Percentiles rank a stretch among this genome's conserved stretches.
phyloP scores from a whole-genome alignment of 2,329 filamentous ascomycete species.

The Tolypocladium amazonense region DNA sequence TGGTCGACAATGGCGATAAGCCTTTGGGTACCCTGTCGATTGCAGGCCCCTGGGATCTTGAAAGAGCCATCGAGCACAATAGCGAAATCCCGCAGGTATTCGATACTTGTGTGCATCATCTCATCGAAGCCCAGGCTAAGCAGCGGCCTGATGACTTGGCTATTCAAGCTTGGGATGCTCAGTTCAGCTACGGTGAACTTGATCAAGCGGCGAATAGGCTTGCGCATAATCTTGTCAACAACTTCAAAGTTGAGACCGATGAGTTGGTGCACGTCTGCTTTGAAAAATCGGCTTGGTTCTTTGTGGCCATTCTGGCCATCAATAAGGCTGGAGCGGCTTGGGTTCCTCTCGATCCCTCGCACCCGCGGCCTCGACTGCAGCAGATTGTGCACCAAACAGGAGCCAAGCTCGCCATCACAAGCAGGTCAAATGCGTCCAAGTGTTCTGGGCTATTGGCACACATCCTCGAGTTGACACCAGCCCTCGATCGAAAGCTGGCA shows the following conservation, averaged over 20 bases:
- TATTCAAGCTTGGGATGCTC: not conserved
- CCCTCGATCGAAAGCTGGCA: not conserved
- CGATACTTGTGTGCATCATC: not conserved
- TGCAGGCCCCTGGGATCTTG: not conserved
- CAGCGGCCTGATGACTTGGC: not conserved
- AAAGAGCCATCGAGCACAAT: not conserved
- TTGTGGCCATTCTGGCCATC: slow-evolving; percentile 6
- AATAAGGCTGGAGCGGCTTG: slow-evolving; percentile 22
- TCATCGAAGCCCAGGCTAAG: not conserved
- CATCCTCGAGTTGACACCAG: not conserved
- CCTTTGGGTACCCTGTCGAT: not conserved
- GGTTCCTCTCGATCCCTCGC: slow-evolving; percentile 22
- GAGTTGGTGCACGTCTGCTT: not conserved
- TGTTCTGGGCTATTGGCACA: not conserved
- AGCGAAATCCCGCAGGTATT: not conserved
- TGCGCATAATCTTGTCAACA: not conserved
- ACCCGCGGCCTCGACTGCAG: slow-evolving; percentile 17
- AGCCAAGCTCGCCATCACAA: not conserved
- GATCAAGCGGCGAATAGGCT: not conserved
- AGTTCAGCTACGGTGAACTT: not conserved
- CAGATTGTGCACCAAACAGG: slow-evolving; percentile 6
- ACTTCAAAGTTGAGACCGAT: not conserved
- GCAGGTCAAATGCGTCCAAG: not conserved
- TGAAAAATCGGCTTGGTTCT: not conserved
- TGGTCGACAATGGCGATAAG: not conserved